Evolutionary conservation across 257 asterid species (phyloP).

Genomic region (Mentha longifolia): DNA sequence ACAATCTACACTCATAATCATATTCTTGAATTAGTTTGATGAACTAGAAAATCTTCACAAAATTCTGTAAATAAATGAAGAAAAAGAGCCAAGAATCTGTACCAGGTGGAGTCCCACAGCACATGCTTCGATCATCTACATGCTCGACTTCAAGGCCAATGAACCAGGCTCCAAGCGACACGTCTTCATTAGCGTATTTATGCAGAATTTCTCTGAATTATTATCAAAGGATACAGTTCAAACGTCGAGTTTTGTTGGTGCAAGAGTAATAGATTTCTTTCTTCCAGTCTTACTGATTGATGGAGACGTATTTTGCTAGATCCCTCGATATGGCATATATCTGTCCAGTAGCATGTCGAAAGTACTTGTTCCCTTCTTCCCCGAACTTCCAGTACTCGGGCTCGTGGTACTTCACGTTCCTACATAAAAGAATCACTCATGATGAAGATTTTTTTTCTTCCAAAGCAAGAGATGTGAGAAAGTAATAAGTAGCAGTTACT

Average conservation of each 20-base stretch:
- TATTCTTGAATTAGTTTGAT: not conserved
- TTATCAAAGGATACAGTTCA: no score
- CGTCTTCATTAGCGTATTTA: conserved; percentile 69
- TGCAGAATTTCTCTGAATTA: conserved; percentile 57
- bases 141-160: conserved; percentile 68
- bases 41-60: not conserved
- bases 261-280: not conserved
- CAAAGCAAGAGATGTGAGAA: not conserved
- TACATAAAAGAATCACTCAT: conserved; percentile 18
- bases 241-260: not conserved
- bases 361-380: conserved; percentile 61
- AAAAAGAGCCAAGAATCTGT: conserved; percentile 3
- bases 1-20: conserved; percentile 45
- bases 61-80: not conserved
- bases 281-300: conserved; percentile 46
- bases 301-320: conserved; percentile 49
- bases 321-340: conserved; percentile 66
- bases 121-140: conserved; percentile 55
- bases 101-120: conserved; percentile 66
- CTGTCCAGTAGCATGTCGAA: conserved; percentile 72
- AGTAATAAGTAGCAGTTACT: conserved; percentile 37
- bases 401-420: conserved; percentile 68
- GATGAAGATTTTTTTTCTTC: not conserved
- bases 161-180: conserved; percentile 64
- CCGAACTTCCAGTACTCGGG: conserved; percentile 70